Base-by-base conservation (phyloP, 805 yeast genomes). In the Candida adriatica region DNA sequence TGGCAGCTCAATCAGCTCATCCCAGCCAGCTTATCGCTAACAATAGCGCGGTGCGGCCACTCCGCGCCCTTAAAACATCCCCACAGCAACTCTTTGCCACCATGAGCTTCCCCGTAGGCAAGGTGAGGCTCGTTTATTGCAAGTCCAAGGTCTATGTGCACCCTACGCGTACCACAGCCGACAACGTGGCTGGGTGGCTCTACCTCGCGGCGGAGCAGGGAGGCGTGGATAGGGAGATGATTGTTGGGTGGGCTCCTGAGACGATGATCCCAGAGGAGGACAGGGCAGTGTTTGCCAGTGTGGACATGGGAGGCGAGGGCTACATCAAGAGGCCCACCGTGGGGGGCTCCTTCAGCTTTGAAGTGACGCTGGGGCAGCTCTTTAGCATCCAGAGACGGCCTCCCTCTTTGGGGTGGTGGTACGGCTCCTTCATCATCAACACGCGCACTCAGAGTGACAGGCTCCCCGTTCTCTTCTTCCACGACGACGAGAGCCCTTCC, bases 331-430 rank as follows among this genome's bases (percentile, higher is more conserved):
- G 70, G 34, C 88, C 86, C 1, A 60, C 68, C 3, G 30, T 57
- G n/a, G 37, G 29, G 25, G 55, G 58, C 6, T 70, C 84, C 1
- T 85, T 75, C 57, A 75, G 88, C 6, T 87, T 87, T 58, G 71
- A 80, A 4, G 53, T 79, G 14, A 68, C 75, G 13, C 53, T 83
- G 18, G 51, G 70, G 22, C 69, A 68, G 37, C 51, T 90, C 5
- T 90, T 76, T 54, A 82, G 95, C 16, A 66, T 92, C 24, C 95
- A 88, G 54, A 71, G 80, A 9, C 68, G 96, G 33, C 79, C 79
- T 3, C 96, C 96, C 6, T 76, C 87, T 3, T 61, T 75, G 11
- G 94, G 88, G 2, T 78, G 87, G 75, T 90, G 96, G 96, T 75
- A 72, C 58, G 99, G 99, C 0, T 83, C 95, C 0, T 61, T 90